Evolutionary conservation across 129 eudicot species (phyloP).

Genomic region (Chrysanthemum lavandulifolium): DNA sequence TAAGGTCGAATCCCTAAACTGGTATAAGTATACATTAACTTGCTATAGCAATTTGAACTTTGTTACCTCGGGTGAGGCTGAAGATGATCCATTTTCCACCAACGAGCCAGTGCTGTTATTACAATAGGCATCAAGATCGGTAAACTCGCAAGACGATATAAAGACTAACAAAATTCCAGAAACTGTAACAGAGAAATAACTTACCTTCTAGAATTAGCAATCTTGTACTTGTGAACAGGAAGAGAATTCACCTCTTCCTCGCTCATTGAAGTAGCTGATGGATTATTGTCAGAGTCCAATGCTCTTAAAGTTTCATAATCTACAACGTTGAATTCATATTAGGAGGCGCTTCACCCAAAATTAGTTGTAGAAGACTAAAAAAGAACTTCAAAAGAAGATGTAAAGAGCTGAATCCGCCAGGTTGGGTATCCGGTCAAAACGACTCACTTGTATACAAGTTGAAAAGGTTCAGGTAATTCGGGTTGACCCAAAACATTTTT

Average conservation of each 20-base stretch:
- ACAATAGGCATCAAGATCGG: background rate
- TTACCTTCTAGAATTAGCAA: conserved; percentile 30
- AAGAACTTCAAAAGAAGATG: too few species aligned
- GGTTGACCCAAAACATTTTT: too few species aligned
- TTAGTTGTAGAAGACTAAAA: too few species aligned
- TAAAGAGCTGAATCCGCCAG: too few species aligned
- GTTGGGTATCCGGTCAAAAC: too few species aligned
- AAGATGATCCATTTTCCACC: conserved; percentile 25
- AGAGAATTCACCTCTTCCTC: conserved; percentile 95
- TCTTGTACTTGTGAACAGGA: conserved; percentile 83
- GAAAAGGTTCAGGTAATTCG: too few species aligned
- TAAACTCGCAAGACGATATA: background rate
- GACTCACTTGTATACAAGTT: too few species aligned
- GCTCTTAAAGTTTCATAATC: conserved; percentile 96
- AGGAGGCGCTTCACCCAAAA: background rate
- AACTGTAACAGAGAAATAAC: background rate
- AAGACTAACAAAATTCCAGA: too few species aligned
- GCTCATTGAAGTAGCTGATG: conserved; percentile 73
- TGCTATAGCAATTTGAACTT: conserved; percentile 5
- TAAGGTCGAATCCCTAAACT: background rate
- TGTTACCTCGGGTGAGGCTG: conserved; percentile 41
- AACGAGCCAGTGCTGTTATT: conserved; percentile 4
- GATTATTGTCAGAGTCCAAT: conserved; percentile 72
- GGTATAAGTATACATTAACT: background rate
- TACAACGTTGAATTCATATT: conserved; percentile 25